These are phyloP conservation scores for Aethionema arabicum DNA, from an alignment of 345 rosid species.

Conservation along the genomic window DNA sequence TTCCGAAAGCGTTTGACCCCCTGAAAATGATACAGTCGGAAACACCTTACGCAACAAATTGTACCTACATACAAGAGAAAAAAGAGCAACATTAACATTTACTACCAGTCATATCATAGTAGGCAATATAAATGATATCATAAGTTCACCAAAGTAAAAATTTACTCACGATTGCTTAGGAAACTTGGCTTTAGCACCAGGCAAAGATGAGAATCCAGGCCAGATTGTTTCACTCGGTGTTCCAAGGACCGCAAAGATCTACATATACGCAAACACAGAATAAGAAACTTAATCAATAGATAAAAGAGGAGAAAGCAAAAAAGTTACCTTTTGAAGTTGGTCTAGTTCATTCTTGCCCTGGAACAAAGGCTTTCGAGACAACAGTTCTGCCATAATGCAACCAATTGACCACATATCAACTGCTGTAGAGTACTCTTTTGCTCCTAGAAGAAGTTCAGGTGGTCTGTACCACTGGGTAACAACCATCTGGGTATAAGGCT, in stretches of 20 bases:
- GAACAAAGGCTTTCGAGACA: conserved; percentile 68
- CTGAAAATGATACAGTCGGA: conserved; percentile 72
- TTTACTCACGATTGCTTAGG: conserved; percentile 53
- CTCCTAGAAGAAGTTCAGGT: conserved; percentile 81
- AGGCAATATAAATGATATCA: conserved; percentile 16
- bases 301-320: neutral
- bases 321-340: conserved; percentile 65
- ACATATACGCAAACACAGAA: conserved; percentile 7
- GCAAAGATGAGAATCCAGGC: conserved; percentile 69
- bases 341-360: conserved; percentile 69
- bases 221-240: conserved; percentile 68
- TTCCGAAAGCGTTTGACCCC: conserved; percentile 73
- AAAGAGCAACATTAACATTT: conserved; percentile 18
- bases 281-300: neutral
- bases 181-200: conserved; percentile 69
- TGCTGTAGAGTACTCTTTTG: conserved; percentile 75
- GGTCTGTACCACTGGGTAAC: conserved; percentile 87
- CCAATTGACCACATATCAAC: conserved; percentile 97
- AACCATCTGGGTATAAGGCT: conserved; percentile 79
- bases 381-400: conserved; percentile 88
- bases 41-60: conserved; percentile 76
- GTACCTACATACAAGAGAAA: conserved; percentile 46
- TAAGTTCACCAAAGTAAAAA: neutral
- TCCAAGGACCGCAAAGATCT: conserved; percentile 79
- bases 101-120: conserved; percentile 32